phyloP scores from a whole-genome alignment of 1,139 yeast species.

The Spencermartinsiella ligniputridi region DNA sequence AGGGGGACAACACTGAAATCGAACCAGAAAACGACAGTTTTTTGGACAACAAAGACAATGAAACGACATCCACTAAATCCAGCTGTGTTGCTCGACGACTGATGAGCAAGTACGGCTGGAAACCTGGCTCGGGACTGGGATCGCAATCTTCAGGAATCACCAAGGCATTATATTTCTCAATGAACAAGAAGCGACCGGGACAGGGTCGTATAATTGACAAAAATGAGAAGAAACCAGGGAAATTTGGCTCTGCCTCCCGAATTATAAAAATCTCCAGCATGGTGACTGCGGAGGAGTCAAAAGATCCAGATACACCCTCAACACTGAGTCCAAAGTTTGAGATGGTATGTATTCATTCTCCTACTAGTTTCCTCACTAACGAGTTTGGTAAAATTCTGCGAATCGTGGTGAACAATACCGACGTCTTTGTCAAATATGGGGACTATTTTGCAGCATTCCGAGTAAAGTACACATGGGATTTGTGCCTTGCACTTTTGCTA shows the following conservation, averaged over 20 bases:
- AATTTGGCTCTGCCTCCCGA: conserved; percentile 10
- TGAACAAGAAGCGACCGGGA: conserved; percentile 17
- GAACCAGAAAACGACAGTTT: conserved; percentile 16
- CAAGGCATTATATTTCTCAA: conserved; percentile 16
- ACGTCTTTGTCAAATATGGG: neutral
- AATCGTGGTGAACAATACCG: neutral
- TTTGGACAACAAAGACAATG: conserved; percentile 13
- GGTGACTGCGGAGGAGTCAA: conserved; percentile 6
- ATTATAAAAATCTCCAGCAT: conserved; percentile 21
- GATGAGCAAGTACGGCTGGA: conserved; percentile 25
- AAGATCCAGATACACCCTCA: conserved; percentile 6
- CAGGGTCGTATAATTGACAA: conserved; percentile 19
- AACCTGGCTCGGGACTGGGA: conserved; percentile 19
- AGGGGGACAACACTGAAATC: conserved; percentile 20
- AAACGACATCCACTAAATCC: conserved; percentile 14
- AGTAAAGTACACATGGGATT: no score
- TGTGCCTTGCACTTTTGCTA: neutral
- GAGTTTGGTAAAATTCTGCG: neutral
- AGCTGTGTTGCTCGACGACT: conserved; percentile 13
- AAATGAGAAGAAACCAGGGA: conserved; percentile 7
- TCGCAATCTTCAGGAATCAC: conserved; percentile 20
- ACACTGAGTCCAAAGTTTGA: conserved; percentile 5
- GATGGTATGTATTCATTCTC: conserved; percentile 2
- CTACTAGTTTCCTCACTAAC: neutral
- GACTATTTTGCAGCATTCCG: neutral